A percentile compares a stretch with the other conserved stretches of the same genome.
phyloP scores from a whole-genome alignment of 768 basidiomycete genomes.

The Collybia sordida region DNA sequence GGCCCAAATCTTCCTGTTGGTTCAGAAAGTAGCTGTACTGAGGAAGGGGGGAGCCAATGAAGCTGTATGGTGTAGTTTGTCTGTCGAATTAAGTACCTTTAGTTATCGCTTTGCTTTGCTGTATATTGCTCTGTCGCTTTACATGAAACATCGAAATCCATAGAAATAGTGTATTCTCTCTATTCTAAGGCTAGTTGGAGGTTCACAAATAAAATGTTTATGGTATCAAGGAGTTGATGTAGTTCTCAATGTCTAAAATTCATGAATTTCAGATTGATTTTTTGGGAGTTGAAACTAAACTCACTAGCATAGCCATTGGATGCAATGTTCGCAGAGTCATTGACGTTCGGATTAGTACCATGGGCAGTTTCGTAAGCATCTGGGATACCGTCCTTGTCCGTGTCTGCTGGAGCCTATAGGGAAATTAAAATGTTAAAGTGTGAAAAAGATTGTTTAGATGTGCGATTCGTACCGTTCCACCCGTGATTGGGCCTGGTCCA shows the following conservation, averaged over 20 bases:
- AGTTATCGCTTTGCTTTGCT: constrained; percentile 5
- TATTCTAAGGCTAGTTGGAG: too few species aligned
- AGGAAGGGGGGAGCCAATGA: constrained; percentile 4
- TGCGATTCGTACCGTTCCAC: constrained; percentile 25
- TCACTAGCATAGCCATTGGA: constrained; percentile 34
- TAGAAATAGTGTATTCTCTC: constrained; percentile 2
- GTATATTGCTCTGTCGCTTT: constrained; percentile 10
- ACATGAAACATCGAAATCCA: background rate
- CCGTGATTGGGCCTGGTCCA: constrained; percentile 28
- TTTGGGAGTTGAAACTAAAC: constrained; percentile 5
- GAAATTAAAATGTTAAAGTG: background rate
- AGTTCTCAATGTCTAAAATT: constrained; percentile 33
- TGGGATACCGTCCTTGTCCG: constrained; percentile 32
- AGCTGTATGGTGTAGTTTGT: constrained; percentile 3
- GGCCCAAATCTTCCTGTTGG: constrained; percentile 4
- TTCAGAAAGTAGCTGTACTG: constrained; percentile 8
- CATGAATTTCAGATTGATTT: background rate
- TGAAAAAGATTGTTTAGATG: background rate
- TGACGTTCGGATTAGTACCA: constrained; percentile 27
- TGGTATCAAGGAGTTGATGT: constrained; percentile 30
- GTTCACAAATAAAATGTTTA: too few species aligned
- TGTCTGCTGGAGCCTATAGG: constrained; percentile 24
- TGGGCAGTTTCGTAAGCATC: constrained; percentile 31
- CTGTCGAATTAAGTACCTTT: background rate
- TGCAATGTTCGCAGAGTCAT: constrained; percentile 28